Evolutionary conservation across 2,329 filamentous ascomycete species (phyloP).

Genomic region (Fusarium sp.): DNA sequence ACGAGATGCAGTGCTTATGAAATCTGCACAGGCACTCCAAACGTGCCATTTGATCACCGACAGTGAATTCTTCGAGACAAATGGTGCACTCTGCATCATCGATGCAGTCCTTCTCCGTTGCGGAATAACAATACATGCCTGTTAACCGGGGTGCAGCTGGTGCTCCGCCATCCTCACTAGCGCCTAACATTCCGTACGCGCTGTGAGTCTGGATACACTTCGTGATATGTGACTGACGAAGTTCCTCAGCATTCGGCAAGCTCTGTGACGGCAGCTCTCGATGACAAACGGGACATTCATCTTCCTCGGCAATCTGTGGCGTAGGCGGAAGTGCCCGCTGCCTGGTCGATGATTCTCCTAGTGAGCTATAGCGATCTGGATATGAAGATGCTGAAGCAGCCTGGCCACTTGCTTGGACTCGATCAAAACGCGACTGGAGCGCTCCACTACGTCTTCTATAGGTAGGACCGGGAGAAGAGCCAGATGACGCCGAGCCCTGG

Average conservation of each 20-base stretch:
- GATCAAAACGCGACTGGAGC: constrained; percentile 50
- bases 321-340: constrained; percentile 54
- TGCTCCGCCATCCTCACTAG: constrained; percentile 38
- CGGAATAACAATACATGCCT: constrained; percentile 70
- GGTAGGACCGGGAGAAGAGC: constrained; percentile 39
- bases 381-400: constrained; percentile 46
- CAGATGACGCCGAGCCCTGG: constrained; percentile 30
- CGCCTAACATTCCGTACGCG: constrained; percentile 53
- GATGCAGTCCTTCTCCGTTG: constrained; percentile 75
- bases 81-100: constrained; percentile 74
- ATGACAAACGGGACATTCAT: constrained; percentile 82
- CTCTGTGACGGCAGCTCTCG: constrained; percentile 70
- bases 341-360: constrained; percentile 48
- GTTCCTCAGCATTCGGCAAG: constrained; percentile 62
- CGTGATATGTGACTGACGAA: constrained; percentile 67
- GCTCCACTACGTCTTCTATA: constrained; percentile 45
- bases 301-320: constrained; percentile 72
- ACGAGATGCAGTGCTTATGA: constrained; percentile 67
- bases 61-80: constrained; percentile 72
- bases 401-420: constrained; percentile 51
- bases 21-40: constrained; percentile 74
- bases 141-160: constrained; percentile 57
- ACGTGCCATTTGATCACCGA: constrained; percentile 69
- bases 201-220: constrained; percentile 66
- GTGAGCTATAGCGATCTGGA: constrained; percentile 45